Conservation (phyloP, 2,329 filamentous ascomycete genomes). For the Trichoderma pleuroti region DNA sequence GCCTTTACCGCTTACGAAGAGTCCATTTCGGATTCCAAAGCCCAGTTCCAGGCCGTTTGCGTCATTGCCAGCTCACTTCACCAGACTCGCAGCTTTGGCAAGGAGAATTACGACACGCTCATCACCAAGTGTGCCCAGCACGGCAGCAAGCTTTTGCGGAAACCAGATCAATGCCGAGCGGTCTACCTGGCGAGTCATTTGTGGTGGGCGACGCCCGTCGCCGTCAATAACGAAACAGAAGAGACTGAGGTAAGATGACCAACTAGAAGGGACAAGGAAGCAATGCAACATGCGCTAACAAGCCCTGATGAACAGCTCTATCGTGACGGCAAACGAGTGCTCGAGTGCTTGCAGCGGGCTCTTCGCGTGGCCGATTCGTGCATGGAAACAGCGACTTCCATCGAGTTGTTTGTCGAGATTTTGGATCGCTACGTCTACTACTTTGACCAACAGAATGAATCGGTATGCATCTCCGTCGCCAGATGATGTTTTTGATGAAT, state of each 20-base stretch:
- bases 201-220: conserved; percentile 93
- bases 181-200: conserved; percentile 95
- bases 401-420: conserved; percentile 98
- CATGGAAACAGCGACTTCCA: conserved; percentile 96
- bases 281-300: conserved; percentile 24
- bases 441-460: conserved; percentile 98
- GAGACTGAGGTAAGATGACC: conserved; percentile 62
- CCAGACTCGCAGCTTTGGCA: conserved; percentile 83
- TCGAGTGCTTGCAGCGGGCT: conserved; percentile 93
- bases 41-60: conserved; percentile 96
- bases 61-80: conserved; percentile 88
- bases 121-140: conserved; percentile 98
- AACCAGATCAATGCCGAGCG: conserved; percentile 94
- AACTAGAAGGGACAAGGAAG: not conserved
- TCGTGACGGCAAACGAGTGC: conserved; percentile 92
- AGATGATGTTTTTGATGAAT: not conserved
- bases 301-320: conserved; percentile 64
- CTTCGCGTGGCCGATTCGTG: conserved; percentile 95
- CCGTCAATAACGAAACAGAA: conserved; percentile 74
- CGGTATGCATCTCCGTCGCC: conserved; percentile 48
- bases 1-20: conserved; percentile 98
- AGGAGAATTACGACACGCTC: conserved; percentile 97
- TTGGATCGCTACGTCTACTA: conserved; percentile 98
- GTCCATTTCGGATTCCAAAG: conserved; percentile 88
- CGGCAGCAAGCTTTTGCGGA: conserved; percentile 93